Evolutionary conservation across 805 yeast species (phyloP).

Genomic region (Clavispora vitiphila): DNA sequence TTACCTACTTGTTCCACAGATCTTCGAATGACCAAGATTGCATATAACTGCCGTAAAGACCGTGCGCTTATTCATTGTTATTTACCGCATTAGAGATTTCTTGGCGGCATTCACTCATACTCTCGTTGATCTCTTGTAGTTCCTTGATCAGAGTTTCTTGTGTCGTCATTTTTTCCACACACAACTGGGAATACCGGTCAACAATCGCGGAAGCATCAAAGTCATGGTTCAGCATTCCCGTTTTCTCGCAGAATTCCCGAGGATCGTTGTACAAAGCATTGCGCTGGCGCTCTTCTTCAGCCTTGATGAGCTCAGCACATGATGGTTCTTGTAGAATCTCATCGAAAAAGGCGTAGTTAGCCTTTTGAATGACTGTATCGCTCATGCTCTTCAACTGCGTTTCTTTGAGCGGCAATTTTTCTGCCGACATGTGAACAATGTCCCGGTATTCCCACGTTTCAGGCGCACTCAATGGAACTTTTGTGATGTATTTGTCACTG

Average conservation of each 20-base stretch:
- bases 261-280: conserved; percentile 12
- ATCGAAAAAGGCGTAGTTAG: conserved; percentile 17
- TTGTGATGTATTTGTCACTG: not conserved
- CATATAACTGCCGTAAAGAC: too few species aligned
- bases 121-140: conserved; percentile 5
- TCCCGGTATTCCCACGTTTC: conserved; percentile 9
- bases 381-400: conserved; percentile 8
- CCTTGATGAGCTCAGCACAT: conserved; percentile 10
- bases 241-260: conserved; percentile 16
- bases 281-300: conserved; percentile 10
- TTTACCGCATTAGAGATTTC: conserved; percentile 2
- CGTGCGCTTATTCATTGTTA: too few species aligned
- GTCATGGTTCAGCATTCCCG: conserved; percentile 25
- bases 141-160: conserved; percentile 4
- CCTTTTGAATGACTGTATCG: conserved; percentile 4
- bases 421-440: conserved; percentile 16
- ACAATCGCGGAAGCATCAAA: conserved; percentile 19
- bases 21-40: too few species aligned
- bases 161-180: conserved; percentile 1
- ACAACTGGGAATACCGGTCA: conserved; percentile 3
- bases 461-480: not conserved
- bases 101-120: conserved; percentile 5
- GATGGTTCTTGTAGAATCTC: conserved; percentile 12
- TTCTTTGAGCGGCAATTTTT: conserved; percentile 11
- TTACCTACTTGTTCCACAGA: too few species aligned